Conservation (phyloP, 495 filamentous ascomycete species). For the Aspergillus campestris region DNA sequence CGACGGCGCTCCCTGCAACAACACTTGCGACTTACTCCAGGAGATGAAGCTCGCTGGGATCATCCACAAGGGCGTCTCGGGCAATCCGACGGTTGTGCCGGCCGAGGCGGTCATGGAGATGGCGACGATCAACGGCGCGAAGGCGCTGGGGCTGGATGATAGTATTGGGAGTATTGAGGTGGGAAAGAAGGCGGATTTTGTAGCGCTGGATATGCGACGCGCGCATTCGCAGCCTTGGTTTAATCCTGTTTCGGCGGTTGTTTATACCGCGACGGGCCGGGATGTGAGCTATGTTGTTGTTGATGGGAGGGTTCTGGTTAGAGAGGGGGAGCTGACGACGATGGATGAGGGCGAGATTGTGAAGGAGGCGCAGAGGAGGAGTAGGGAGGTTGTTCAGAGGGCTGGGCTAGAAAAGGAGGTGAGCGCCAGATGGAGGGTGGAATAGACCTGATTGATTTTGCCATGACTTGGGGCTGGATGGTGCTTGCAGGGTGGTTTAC, state of each 20-base stretch:
- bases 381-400: constrained; percentile 31
- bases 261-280: constrained; percentile 39
- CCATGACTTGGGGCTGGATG: too few relatives aligned
- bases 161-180: constrained; percentile 42
- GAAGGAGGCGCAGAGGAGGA: constrained; percentile 24
- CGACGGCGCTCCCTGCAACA: constrained; percentile 45
- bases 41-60: constrained; percentile 46
- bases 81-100: constrained; percentile 37
- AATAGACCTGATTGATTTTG: too few relatives aligned
- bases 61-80: constrained; percentile 39
- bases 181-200: constrained; percentile 49
- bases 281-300: constrained; percentile 43
- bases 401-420: constrained; percentile 32
- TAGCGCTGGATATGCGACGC: constrained; percentile 34
- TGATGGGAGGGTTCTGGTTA: constrained; percentile 36
- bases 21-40: constrained; percentile 41
- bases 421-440: constrained; percentile 29
- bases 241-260: constrained; percentile 37
- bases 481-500: not conserved
- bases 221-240: constrained; percentile 28
- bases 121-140: constrained; percentile 45
- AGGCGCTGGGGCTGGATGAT: constrained; percentile 38
- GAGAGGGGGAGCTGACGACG: constrained; percentile 24
- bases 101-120: constrained; percentile 44
- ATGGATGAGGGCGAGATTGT: constrained; percentile 30